A percentile compares a stretch with the other conserved stretches of the same genome.
Evolutionary conservation across 495 filamentous ascomycete species (phyloP).

Genomic region (Podospora bellae-mahoneyi): DNA sequence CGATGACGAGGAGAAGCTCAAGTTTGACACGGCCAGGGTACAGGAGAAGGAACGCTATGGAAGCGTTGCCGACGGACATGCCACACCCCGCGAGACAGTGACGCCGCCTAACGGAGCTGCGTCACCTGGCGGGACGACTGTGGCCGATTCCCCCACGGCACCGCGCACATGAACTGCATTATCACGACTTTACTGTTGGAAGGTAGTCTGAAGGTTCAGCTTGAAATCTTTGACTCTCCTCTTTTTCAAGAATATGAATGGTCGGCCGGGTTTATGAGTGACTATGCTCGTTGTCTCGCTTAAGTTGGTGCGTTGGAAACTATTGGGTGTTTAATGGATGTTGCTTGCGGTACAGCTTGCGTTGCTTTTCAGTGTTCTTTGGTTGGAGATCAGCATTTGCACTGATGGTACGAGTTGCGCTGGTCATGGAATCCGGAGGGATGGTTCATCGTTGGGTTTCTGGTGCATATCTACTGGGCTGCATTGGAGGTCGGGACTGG

Average conservation of each 20-base stretch:
- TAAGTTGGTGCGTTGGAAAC: neutral
- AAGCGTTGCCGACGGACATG: slow-evolving; percentile 6
- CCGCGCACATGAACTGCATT: neutral
- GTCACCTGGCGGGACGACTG: neutral
- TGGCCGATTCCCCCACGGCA: neutral
- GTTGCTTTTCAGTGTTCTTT: neutral
- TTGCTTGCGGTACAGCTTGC: neutral
- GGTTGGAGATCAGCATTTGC: neutral
- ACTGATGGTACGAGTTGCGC: neutral
- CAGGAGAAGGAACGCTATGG: neutral
- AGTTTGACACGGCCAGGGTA: neutral
- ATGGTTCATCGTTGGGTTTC: neutral
- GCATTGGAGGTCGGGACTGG: neutral
- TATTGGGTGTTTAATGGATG: neutral
- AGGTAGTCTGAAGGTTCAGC: neutral
- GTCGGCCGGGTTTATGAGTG: neutral
- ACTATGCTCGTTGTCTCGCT: neutral
- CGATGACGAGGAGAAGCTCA: slow-evolving; percentile 6
- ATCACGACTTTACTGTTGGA: neutral
- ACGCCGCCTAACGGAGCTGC: neutral
- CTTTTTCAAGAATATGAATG: neutral
- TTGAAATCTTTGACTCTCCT: neutral
- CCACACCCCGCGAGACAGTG: neutral
- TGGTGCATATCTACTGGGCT: neutral
- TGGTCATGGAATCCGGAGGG: no score